Percentiles rank a stretch among this genome's conserved stretches.
Conservation (phyloP, 2,329 filamentous ascomycete species). For the Chaetomium globosum region DNA sequence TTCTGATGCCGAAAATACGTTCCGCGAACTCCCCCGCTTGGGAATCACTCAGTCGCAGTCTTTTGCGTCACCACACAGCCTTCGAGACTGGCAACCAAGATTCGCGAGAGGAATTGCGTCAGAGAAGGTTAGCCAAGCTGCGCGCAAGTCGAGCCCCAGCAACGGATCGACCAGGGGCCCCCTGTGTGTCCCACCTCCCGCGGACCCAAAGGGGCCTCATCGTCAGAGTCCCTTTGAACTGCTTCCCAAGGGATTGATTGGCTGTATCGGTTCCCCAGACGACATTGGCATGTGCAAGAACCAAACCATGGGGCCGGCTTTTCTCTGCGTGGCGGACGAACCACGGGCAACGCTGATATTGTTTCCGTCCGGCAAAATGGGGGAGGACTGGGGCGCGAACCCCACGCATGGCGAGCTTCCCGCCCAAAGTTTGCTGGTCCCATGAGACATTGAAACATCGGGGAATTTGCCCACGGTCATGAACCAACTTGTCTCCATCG, state of each 20-base stretch:
- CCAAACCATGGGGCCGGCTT: neutral
- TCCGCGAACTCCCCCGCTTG: neutral
- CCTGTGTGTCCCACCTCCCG: constrained; percentile 2
- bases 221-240: constrained; percentile 1
- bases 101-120: constrained; percentile 27
- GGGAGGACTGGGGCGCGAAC: neutral
- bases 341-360: neutral
- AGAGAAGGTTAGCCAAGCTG: constrained; percentile 21
- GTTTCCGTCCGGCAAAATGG: constrained; percentile 6
- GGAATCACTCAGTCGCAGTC: neutral
- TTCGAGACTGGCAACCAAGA: constrained; percentile 14
- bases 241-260: constrained; percentile 11
- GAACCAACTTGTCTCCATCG: neutral
- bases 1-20: neutral
- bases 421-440: neutral
- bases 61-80: constrained; percentile 16
- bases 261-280: constrained; percentile 6
- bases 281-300: constrained; percentile 19
- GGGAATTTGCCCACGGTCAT: constrained; percentile 4
- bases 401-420: neutral
- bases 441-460: constrained; percentile 3
- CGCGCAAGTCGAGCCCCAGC: constrained; percentile 18
- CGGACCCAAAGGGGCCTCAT: constrained; percentile 1
- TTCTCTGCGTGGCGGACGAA: neutral
- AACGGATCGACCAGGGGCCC: constrained; percentile 21